Evolutionary conservation across 1,284 basidiomycete species (phyloP), one percentile per base, ranked within the genome.

Genomic region (Ustilago trichophora): DNA sequence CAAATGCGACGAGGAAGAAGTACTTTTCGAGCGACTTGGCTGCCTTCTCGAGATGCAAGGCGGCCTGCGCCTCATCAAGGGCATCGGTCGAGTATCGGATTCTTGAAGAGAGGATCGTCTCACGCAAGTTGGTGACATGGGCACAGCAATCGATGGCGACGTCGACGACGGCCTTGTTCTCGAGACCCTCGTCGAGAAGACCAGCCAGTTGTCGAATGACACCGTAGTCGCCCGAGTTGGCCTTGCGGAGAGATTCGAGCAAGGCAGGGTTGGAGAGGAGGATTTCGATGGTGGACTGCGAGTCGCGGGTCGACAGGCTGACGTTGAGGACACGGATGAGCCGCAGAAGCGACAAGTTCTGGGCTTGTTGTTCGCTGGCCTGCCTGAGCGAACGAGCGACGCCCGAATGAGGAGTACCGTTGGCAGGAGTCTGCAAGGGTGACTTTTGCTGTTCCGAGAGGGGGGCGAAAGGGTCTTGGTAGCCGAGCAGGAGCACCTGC

Each of bases 1-100:
- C 90, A 77, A 98, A 98, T 0, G 91, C 91, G 58, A 98, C 91
- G 63, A 95, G 87, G 83, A 98, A 98, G 84, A 96, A 97, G 80
- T 87, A 87, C 66, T 85, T 85, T 68, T 87, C 86, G 21, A 87
- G 82, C 5, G 85, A 70, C 46, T 76, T 77, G 35, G 64, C 66
- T 8, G 79, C 79, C 31, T 72, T 73, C 25, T 71, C 56, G 40
- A 81, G 67, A 21, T 72, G 72, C n/a, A 46, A 35, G 2, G 68
- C 35, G 13, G 72, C 63, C 29, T 71, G 55, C 4, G 54, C 59
- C 31, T 72, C 73, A 35, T 76, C 67, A 9, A 73, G 48, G 3
- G 71, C 68, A 24, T 60, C 66, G 5, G 73, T 74, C n/a, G 75
- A 75, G 40, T 79, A 80, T 5, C 53, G 53, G 16, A 80, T 55